Evolutionary conservation across 129 eudicot species (phyloP).

Genomic region (Flaveria ramosissima): DNA sequence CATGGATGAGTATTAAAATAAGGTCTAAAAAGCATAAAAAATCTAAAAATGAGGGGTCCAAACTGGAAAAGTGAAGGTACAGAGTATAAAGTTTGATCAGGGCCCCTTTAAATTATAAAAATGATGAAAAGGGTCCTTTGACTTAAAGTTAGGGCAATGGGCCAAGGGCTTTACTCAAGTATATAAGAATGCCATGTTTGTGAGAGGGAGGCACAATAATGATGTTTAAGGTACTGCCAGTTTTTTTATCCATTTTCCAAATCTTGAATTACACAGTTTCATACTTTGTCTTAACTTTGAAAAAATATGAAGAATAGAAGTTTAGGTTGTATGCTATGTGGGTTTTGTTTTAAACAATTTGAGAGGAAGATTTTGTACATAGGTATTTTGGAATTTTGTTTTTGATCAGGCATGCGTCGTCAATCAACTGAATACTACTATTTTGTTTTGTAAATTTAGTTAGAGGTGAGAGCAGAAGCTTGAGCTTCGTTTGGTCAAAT

Average conservation of each 20-base stretch:
- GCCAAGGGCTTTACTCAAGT: slow-evolving; percentile 36
- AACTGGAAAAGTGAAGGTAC: slow-evolving; percentile 23
- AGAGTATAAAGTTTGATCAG: slow-evolving; percentile 20
- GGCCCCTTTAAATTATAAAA: slow-evolving; percentile 27
- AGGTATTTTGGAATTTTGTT: not conserved
- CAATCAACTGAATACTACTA: not conserved
- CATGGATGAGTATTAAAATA: slow-evolving; percentile 17
- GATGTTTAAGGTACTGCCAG: slow-evolving; percentile 6
- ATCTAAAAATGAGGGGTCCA: slow-evolving; percentile 33
- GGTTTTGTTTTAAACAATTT: not conserved
- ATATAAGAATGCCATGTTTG: slow-evolving; percentile 37
- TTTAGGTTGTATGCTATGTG: not conserved
- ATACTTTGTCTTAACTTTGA: not conserved
- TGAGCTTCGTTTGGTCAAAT: too few relatives aligned
- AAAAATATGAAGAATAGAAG: not conserved
- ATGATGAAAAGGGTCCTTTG: slow-evolving; percentile 38
- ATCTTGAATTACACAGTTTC: slow-evolving; percentile 8
- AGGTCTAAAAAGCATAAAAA: slow-evolving; percentile 24
- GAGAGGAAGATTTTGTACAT: too few relatives aligned
- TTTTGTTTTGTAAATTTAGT: too few relatives aligned
- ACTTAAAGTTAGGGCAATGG: slow-evolving; percentile 36
- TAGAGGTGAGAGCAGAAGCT: too few relatives aligned
- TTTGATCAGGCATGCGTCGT: not conserved
- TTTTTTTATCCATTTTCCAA: not conserved
- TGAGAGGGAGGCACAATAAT: slow-evolving; percentile 39